Conservation (phyloP, 139 green algal genomes). For the Tetradesmus lagerheimii region DNA sequence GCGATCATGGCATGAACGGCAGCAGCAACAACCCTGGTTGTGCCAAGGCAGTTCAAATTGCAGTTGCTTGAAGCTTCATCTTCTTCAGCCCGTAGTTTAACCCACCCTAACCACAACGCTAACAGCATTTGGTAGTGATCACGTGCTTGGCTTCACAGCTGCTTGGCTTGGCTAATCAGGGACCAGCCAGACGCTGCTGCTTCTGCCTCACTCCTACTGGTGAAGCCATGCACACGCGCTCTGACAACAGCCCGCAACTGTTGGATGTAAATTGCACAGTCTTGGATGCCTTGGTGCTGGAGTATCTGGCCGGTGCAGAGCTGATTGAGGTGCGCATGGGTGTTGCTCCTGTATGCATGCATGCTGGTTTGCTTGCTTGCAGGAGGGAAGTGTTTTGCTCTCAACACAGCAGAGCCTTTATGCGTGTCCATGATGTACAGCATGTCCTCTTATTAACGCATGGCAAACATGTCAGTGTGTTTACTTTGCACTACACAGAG, state of each 20-base stretch:
- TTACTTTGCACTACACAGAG: too few relatives aligned
- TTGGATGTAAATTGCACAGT: conserved; percentile 6
- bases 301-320: conserved; percentile 33
- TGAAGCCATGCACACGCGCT: conserved; percentile 33
- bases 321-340: conserved; percentile 21
- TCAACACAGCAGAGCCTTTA: too few relatives aligned
- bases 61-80: not conserved
- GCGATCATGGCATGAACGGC: not conserved
- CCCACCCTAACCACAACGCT: not conserved
- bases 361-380: not conserved
- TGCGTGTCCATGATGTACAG: too few relatives aligned
- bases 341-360: not conserved
- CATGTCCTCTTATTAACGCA: too few relatives aligned
- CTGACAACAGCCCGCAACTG: not conserved
- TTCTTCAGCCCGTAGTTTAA: not conserved
- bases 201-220: not conserved
- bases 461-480: too few relatives aligned
- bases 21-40: not conserved
- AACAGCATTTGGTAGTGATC: not conserved
- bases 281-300: conserved; percentile 31
- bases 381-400: too few relatives aligned
- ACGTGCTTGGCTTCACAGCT: not conserved
- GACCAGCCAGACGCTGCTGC: too few relatives aligned
- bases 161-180: not conserved
- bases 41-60: not conserved